Evolutionary conservation across 768 basidiomycete genomes (phyloP).

Genomic region (Podaxis mareebaensis): DNA sequence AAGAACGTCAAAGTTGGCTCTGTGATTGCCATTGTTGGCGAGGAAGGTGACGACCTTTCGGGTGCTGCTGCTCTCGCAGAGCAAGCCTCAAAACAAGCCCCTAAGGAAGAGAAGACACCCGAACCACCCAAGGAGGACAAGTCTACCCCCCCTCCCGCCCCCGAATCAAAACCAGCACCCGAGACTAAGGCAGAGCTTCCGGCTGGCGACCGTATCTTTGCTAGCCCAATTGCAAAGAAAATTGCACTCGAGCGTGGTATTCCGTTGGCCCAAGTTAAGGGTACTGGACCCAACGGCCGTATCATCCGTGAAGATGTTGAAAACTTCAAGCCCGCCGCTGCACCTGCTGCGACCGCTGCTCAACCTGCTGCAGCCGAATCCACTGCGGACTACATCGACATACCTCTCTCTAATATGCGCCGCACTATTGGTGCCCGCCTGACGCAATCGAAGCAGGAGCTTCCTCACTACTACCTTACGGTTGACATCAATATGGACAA

Average conservation of each 20-base stretch:
- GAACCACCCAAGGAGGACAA: constrained; percentile 43
- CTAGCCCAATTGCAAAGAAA: constrained; percentile 94
- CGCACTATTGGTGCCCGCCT: constrained; percentile 90
- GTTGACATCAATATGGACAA: constrained; percentile 97
- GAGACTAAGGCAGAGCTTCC: constrained; percentile 57
- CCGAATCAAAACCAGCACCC: constrained; percentile 31
- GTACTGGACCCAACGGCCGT: constrained; percentile 90
- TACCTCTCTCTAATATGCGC: constrained; percentile 92
- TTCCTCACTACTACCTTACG: constrained; percentile 98
- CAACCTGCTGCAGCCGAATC: constrained; percentile 51
- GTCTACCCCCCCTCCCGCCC: constrained; percentile 27
- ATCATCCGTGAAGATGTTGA: constrained; percentile 96
- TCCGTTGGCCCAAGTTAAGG: constrained; percentile 87
- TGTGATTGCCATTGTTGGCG: constrained; percentile 87
- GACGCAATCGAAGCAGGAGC: constrained; percentile 87
- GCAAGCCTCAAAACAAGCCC: constrained; percentile 50
- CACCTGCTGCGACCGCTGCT: constrained; percentile 45
- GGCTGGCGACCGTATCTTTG: constrained; percentile 84
- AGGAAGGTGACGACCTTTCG: constrained; percentile 94
- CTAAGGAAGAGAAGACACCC: constrained; percentile 31
- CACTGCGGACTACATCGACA: constrained; percentile 77
- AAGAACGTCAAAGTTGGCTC: constrained; percentile 88
- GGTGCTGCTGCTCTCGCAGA: constrained; percentile 74
- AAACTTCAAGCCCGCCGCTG: constrained; percentile 66
- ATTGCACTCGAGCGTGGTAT: constrained; percentile 94